These are phyloP conservation scores for Talaromyces rugulosus DNA, from an alignment of 2,329 filamentous ascomycete species.

Conservation along the genomic window DNA sequence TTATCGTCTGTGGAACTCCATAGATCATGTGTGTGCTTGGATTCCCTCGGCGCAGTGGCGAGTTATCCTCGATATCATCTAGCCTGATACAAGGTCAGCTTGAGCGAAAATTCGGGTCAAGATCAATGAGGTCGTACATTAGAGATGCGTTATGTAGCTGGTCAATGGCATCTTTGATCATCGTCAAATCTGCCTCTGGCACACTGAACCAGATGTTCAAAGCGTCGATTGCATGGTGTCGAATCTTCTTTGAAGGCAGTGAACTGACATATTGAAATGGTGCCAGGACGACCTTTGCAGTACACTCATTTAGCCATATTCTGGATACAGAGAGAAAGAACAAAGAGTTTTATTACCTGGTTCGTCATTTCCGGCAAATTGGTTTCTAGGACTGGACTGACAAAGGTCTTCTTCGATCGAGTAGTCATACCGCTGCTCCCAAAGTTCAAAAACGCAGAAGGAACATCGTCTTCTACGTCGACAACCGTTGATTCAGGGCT, in stretches of 20 bases:
- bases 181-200: constrained; percentile 25
- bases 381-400: background rate
- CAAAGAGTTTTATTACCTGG: background rate
- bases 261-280: constrained; percentile 31
- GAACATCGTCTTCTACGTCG: background rate
- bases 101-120: background rate
- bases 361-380: background rate
- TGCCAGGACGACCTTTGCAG: background rate
- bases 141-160: constrained; percentile 40
- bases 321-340: background rate
- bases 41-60: constrained; percentile 37
- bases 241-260: constrained; percentile 36
- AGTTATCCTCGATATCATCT: constrained; percentile 45
- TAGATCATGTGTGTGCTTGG: constrained; percentile 43
- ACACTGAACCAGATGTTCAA: constrained; percentile 36
- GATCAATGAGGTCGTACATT: constrained; percentile 17
- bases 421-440: background rate
- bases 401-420: background rate
- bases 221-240: constrained; percentile 32
- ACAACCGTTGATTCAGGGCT: background rate
- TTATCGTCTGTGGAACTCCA: constrained; percentile 43
- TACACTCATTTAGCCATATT: background rate
- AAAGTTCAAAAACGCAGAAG: background rate
- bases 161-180: constrained; percentile 30
- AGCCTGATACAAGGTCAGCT: constrained; percentile 20